Base-by-base conservation (phyloP, 768 basidiomycete species). In the Paxillus ammoniavirescens region DNA sequence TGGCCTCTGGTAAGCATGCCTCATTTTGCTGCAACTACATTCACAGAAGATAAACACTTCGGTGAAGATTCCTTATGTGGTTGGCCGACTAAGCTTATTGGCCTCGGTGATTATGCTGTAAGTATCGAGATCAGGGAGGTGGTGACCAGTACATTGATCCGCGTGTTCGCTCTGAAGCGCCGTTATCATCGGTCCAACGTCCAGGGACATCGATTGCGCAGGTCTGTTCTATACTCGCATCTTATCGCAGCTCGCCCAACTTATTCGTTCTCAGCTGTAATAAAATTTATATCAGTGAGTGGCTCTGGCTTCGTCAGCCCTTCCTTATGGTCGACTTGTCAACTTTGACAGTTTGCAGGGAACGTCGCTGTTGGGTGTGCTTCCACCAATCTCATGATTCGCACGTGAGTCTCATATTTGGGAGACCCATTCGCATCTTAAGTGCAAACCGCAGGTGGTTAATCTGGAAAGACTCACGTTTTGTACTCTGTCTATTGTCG, bases 361-460 rank as follows among this genome's bases (percentile, higher is more conserved):
- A 42, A 59, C 17, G 52, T 67, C 21, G 50, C 31, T 21, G 23
- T 68, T 1, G 66, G 53, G 23, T 62, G 49, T 26, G 12, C 47
- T 42, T 68, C 69, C 0, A 52, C 47, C 17, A 70, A 70, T 45
- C 21, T 68, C 42, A 60, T 70, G 59, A 55, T 70, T 48, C 66
- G 69, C 48, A 60, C 62, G 67, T 68, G 49, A 53, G 67, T 50
- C 35, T 7, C 8, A 41, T 3, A 33, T 3, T 8, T 0, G 18
- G 4, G 40, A 30, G 6, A 2, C 9, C 8, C 26, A 7, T 26
- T 40, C 9, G 12, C 1, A 6, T 45, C 40, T 58, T 51, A 15
- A 31, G 21, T 21, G 21, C 33, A 48, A 17, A 52, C 7, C 10
- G 8, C 40, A 70, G 66, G 52, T 68, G 68, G 66, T 45, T 63